Conservation (phyloP, 129 eudicot species). For the Tagetes erecta region DNA sequence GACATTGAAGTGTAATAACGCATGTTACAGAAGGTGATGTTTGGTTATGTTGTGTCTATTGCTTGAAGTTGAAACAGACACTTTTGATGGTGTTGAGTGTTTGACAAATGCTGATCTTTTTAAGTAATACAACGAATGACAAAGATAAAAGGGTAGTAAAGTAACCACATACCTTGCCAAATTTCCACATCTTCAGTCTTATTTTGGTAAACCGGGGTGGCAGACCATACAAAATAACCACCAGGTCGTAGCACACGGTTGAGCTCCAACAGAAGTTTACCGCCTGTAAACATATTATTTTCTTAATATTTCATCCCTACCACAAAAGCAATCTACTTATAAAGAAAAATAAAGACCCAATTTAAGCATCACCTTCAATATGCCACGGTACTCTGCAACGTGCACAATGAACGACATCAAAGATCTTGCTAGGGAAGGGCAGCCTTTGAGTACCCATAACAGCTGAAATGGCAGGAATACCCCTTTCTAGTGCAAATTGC, state of each 20-base stretch:
- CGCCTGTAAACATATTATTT: conserved; percentile 40
- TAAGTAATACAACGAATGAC: neutral
- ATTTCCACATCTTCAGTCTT: conserved; percentile 51
- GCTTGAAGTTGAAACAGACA: neutral
- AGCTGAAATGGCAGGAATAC: conserved; percentile 73
- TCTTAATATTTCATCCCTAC: conserved; percentile 14
- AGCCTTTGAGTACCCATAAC: conserved; percentile 71
- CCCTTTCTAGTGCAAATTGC: conserved; percentile 72
- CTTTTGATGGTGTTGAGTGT: neutral
- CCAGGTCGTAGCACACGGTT: conserved; percentile 71
- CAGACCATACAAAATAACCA: conserved; percentile 81
- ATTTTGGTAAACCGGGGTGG: conserved; percentile 68
- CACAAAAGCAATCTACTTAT: neutral
- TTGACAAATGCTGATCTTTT: neutral
- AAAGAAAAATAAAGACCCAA: neutral
- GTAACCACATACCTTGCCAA: conserved; percentile 50
- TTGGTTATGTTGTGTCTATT: neutral
- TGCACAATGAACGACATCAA: conserved; percentile 65
- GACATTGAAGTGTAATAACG: neutral
- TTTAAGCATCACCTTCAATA: conserved; percentile 49
- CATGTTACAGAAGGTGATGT: neutral
- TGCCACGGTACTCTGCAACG: conserved; percentile 86
- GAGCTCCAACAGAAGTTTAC: conserved; percentile 64
- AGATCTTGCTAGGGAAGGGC: conserved; percentile 60
- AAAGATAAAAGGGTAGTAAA: neutral